Evolutionary conservation across 768 basidiomycete genomes (phyloP), one percentile per base, ranked within the genome.

Genomic region (Leccinum aurantiacum): DNA sequence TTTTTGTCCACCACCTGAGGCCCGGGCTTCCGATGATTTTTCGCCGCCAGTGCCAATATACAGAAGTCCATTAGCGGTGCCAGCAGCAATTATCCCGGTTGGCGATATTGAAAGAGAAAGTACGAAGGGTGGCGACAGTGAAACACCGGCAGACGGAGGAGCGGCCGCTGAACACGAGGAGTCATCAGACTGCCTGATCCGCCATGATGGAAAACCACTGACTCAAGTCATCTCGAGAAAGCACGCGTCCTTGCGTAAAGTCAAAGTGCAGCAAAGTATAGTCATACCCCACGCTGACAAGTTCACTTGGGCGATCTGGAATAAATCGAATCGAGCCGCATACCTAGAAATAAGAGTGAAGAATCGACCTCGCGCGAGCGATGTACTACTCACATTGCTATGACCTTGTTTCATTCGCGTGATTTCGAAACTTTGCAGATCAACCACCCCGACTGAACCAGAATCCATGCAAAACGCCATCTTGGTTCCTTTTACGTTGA

Each of bases 241-340:
- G 73, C 7, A 83, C 53, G 29, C 75, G 82, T 29, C 83, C 80
- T 72, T 84, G 84, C 14, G 66, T 64, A 59, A 81, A 82, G 65
- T 92, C 89, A 66, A 84, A 87, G 66, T 93, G 91, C 14, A 89
- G 69, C 25, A 93, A 65, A 4, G 78, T 74, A 44, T 79, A 82
- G 64, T 94, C 92, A 66, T 89, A 93, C 2, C 91, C 91, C 6
- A 85, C 90, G 60, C 88, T 91, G 24, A 94, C 79, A 13, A 91
- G 67, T 70, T 93, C 92, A 47, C 77, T 79, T 4, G 89, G 84
- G 24, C 90, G 79, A 67, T 82, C 82, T 7, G 89, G 87, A 60
- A 93, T 83, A 69, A 91, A 93, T 60, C 77, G 82, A 41, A 89
- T 84, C 17, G 81, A 80, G 11, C 83, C 85, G 51, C 88, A 90